Evolutionary conservation across 345 rosid species (phyloP).

Genomic region (Alliaria petiolata): DNA sequence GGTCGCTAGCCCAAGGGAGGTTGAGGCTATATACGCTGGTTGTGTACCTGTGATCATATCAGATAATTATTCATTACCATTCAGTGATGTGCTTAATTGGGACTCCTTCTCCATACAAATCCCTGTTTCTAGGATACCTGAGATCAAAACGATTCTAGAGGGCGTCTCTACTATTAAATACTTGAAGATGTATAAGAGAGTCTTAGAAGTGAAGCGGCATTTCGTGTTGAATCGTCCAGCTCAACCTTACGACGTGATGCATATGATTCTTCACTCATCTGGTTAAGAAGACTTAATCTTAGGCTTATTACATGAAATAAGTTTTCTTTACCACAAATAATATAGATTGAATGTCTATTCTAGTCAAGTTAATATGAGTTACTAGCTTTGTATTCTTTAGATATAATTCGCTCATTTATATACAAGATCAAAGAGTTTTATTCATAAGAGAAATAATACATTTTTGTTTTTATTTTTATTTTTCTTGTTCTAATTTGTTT

Average conservation of each 20-base stretch:
- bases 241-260: conserved; percentile 49
- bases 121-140: conserved; percentile 37
- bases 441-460: too few species aligned
- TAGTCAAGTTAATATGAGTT: too few species aligned
- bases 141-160: conserved; percentile 44
- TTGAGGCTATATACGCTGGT: conserved; percentile 61
- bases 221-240: conserved; percentile 56
- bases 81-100: conserved; percentile 63
- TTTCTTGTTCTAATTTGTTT: too few species aligned
- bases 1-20: conserved; percentile 45
- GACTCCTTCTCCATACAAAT: conserved; percentile 49
- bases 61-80: conserved; percentile 47
- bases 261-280: conserved; percentile 71
- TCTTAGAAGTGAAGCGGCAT: conserved; percentile 42
- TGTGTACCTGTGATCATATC: conserved; percentile 66
- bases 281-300: conserved; percentile 62
- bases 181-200: conserved; percentile 43
- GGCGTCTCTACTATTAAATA: conserved; percentile 39
- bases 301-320: conserved; percentile 20
- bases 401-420: too few species aligned
- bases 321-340: neutral
- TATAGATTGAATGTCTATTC: too few species aligned
- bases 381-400: too few species aligned
- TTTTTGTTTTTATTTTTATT: too few species aligned
- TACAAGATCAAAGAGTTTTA: too few species aligned